A percentile compares a stretch with the other conserved stretches of the same genome.
Conservation (phyloP, 176 grass and related monocot genomes). For the Raddia distichophylla region DNA sequence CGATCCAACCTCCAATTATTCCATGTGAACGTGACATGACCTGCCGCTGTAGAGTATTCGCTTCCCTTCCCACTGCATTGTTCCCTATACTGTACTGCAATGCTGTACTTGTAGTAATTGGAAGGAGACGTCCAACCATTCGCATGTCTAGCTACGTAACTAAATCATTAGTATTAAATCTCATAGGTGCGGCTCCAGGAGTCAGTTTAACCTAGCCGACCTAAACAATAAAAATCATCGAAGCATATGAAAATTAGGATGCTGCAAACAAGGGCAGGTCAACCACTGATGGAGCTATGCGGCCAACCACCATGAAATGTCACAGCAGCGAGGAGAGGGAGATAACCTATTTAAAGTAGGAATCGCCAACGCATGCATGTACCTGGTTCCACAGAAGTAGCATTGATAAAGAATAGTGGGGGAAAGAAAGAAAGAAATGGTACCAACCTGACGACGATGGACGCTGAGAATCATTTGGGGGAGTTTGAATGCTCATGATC, state of each 20-base stretch:
- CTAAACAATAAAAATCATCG: background rate
- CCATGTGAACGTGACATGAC: slow-evolving; percentile 13
- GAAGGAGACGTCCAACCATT: background rate
- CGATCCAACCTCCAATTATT: slow-evolving; percentile 13
- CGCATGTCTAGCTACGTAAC: too few relatives aligned
- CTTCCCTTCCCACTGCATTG: background rate
- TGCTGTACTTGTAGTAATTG: background rate
- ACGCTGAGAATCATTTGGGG: slow-evolving; percentile 14
- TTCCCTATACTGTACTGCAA: background rate
- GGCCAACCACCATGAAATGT: slow-evolving; percentile 34
- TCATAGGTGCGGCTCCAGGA: background rate
- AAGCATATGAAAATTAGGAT: background rate
- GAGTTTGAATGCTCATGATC: slow-evolving; percentile 46
- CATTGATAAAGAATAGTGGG: slow-evolving; percentile 1
- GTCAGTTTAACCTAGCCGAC: background rate
- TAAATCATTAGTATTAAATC: background rate
- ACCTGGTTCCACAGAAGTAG: slow-evolving; percentile 33
- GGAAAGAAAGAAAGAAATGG: slow-evolving; percentile 6
- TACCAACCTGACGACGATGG: background rate
- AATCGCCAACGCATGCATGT: slow-evolving; percentile 37
- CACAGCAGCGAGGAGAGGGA: background rate
- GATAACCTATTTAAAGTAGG: slow-evolving; percentile 37
- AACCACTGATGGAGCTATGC: slow-evolving; percentile 20
- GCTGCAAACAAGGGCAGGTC: slow-evolving; percentile 33
- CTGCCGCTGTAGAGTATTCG: background rate